Evolutionary conservation across 306 rosid species (phyloP).

Genomic region (Cicer judaicum): DNA sequence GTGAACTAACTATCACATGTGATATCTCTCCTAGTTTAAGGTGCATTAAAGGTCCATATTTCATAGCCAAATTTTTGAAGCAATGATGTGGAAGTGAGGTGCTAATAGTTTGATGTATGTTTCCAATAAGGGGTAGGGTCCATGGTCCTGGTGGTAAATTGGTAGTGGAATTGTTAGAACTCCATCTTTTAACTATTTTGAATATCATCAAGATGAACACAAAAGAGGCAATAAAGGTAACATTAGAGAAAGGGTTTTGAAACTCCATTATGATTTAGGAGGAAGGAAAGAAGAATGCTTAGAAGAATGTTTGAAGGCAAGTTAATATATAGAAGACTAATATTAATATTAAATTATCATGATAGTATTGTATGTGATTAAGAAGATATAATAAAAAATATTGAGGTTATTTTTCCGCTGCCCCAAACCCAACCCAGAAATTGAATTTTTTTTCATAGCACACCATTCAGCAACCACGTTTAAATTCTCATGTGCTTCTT

Average conservation of each 20-base stretch:
- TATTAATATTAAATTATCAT: too few species aligned
- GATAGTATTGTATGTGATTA: too few species aligned
- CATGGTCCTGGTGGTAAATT: constrained; percentile 46
- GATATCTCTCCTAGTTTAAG: constrained; percentile 42
- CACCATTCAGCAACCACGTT: too few species aligned
- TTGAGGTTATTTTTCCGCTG: too few species aligned
- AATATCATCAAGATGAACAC: constrained; percentile 1
- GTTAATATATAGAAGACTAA: too few species aligned
- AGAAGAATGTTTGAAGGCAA: background rate
- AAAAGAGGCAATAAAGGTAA: background rate
- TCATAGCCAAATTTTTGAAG: constrained; percentile 3
- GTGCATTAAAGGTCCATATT: constrained; percentile 40
- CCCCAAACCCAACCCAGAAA: too few species aligned
- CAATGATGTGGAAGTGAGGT: background rate
- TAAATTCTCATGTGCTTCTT: too few species aligned
- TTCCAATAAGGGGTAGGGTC: constrained; percentile 41
- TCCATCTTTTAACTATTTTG: background rate
- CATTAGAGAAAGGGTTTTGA: background rate
- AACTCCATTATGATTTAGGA: constrained; percentile 17
- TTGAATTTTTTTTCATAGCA: too few species aligned
- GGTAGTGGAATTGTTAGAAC: background rate
- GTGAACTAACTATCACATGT: constrained; percentile 29
- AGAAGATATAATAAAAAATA: too few species aligned
- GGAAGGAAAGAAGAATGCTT: background rate
- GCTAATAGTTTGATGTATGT: background rate